Percentiles rank a stretch among this genome's conserved stretches.
phyloP scores from a whole-genome alignment of 495 filamentous ascomycete species.

The Trichoderma orchidacearum region DNA sequence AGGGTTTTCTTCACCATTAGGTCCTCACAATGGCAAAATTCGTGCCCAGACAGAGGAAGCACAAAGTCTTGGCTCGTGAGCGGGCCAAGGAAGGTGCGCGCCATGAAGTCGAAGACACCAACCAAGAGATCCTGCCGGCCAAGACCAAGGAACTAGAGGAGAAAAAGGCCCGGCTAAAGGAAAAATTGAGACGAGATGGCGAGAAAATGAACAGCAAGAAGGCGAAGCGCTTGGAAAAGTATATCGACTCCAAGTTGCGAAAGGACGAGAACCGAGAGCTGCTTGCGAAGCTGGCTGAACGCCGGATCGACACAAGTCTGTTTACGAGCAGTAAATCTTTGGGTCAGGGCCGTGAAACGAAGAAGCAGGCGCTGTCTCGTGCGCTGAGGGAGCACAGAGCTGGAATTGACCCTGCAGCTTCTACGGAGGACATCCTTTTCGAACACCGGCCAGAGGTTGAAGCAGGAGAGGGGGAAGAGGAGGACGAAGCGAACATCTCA shows the following conservation, averaged over 20 bases:
- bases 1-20: not conserved
- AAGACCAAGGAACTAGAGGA: conserved; percentile 52
- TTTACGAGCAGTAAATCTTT: conserved; percentile 64
- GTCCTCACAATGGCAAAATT: conserved; percentile 54
- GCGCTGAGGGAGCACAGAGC: conserved; percentile 44
- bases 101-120: conserved; percentile 43
- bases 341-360: conserved; percentile 51
- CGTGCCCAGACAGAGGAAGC: conserved; percentile 68
- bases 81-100: conserved; percentile 28
- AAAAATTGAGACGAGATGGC: conserved; percentile 55
- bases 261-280: conserved; percentile 87
- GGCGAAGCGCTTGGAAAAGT: conserved; percentile 87
- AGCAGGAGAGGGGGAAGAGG: conserved; percentile 16
- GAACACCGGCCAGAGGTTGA: conserved; percentile 12
- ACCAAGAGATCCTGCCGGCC: conserved; percentile 57
- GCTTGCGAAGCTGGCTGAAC: conserved; percentile 63
- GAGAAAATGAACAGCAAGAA: conserved; percentile 82
- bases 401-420: conserved; percentile 37
- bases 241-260: conserved; percentile 88
- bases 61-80: conserved; percentile 45
- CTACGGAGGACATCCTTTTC: conserved; percentile 21
- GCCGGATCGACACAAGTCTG: conserved; percentile 68
- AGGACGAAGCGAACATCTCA: conserved; percentile 13
- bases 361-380: conserved; percentile 48
- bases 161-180: conserved; percentile 39